Conservation (phyloP, 371 early-diverging fungal genomes). For the Coemansia sp. region DNA sequence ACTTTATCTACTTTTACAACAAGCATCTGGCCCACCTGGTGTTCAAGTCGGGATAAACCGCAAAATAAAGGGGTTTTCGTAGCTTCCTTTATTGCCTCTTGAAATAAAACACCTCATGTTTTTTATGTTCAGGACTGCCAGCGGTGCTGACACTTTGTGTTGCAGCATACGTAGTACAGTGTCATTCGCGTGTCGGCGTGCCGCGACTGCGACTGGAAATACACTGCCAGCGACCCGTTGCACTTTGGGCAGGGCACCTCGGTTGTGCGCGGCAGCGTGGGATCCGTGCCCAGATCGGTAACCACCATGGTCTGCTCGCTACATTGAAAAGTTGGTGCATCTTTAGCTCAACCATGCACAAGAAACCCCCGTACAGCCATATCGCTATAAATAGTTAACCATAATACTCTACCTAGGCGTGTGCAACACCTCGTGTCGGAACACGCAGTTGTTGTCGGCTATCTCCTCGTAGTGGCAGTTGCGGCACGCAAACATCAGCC, state of each 20-base stretch:
- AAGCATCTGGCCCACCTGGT: slow-evolving; percentile 94
- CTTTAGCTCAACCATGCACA: background rate
- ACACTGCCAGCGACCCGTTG: slow-evolving; percentile 75
- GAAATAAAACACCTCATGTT: background rate
- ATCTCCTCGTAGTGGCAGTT: slow-evolving; percentile 91
- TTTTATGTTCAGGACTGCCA: slow-evolving; percentile 57
- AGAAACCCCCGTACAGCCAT: background rate
- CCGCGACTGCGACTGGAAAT: slow-evolving; percentile 87
- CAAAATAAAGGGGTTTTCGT: background rate
- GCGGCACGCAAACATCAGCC: slow-evolving; percentile 87
- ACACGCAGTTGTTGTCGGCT: slow-evolving; percentile 80
- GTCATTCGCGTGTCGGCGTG: slow-evolving; percentile 89
- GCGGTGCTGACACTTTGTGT: slow-evolving; percentile 71
- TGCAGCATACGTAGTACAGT: slow-evolving; percentile 89
- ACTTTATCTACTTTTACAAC: slow-evolving; percentile 97
- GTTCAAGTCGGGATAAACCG: slow-evolving; percentile 84
- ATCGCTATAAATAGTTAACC: no score
- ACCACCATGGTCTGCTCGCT: slow-evolving; percentile 78
- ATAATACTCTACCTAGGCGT: slow-evolving; percentile 63
- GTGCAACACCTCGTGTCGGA: slow-evolving; percentile 80
- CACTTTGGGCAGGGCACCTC: slow-evolving; percentile 71
- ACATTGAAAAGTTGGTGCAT: slow-evolving; percentile 4
- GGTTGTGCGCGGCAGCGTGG: slow-evolving; percentile 75
- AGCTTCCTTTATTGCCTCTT: slow-evolving; percentile 4
- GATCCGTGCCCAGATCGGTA: slow-evolving; percentile 80